Evolutionary conservation across 306 rosid species (phyloP), one percentile per base, ranked within the genome.

Genomic region (Argentina anserina): DNA sequence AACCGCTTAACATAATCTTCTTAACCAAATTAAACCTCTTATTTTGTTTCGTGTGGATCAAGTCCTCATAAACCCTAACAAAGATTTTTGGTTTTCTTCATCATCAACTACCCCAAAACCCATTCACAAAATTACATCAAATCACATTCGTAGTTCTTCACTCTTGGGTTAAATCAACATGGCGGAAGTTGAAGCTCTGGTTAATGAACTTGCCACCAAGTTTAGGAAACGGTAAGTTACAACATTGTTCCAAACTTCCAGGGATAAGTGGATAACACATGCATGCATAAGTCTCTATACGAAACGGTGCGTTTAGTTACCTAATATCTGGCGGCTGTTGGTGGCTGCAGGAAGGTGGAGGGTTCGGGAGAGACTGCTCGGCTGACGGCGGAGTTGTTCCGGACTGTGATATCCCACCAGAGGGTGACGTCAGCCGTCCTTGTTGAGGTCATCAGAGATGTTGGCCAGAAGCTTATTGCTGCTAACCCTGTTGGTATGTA

Each of bases 401-500:
- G 66, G 75, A 17, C 39, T 9, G 53, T 71, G 6, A 55, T 55
- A 37, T 71, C 40, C 13, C 52, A 26, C 15, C 49, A 50, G 49
- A 37, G 45, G 75, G 23, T 39, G 26, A 26, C 75, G 33, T 70
- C 74, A 17, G 75, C 75, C 18, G 65, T 29, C 58, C 66, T 71
- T 15, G 61, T 71, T 53, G 75, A 55, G 3, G 39, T 45, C 7
- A 53, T 71, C 12, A 71, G 65, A 25, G 65, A 45, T 41, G 39
- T 71, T 37, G 75, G 65, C 50, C 40, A 39, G 26, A 25, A 43
- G 25, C 65, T 55, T 39, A 71, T 71, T 71, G 65, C 39, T 70
- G 64, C 74, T 8, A 36, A 70, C 56, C 74, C 49, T 70, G 64
- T 70, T 70, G 74, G 65, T 70, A 70, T 49, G 60, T 29, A 7